These are phyloP conservation scores for Pseudocercospora crystallina DNA, from an alignment of 2,329 filamentous ascomycete species.

Conservation along the genomic window DNA sequence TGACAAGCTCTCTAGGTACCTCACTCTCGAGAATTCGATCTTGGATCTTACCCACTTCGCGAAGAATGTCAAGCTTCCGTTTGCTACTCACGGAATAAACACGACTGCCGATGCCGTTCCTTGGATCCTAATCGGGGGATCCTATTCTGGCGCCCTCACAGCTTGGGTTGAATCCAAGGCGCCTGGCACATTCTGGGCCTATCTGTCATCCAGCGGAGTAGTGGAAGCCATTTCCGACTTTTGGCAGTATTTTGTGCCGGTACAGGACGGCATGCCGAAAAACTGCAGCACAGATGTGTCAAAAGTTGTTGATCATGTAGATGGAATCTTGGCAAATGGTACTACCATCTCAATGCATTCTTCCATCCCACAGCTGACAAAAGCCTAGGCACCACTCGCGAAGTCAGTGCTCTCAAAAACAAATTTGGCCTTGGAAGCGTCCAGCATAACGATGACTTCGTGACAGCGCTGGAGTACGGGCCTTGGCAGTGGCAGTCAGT, in stretches of 20 bases:
- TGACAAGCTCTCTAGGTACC: slow-evolving; percentile 30
- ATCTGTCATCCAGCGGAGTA: slow-evolving; percentile 56
- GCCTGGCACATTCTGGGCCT: slow-evolving; percentile 60
- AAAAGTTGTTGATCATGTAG: slow-evolving; percentile 53
- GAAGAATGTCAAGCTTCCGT: slow-evolving; percentile 52
- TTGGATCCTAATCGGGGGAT: slow-evolving; percentile 58
- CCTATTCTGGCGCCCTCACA: slow-evolving; percentile 56
- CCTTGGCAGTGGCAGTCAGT: slow-evolving; percentile 61
- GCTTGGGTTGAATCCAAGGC: slow-evolving; percentile 55
- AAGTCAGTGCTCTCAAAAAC: slow-evolving; percentile 46
- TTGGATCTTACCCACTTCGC: slow-evolving; percentile 57
- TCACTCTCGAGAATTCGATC: slow-evolving; percentile 55
- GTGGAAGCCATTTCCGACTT: slow-evolving; percentile 57
- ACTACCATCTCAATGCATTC: slow-evolving; percentile 28
- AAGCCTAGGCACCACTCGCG: slow-evolving; percentile 32
- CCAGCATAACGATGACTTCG: slow-evolving; percentile 53
- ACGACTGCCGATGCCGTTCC: slow-evolving; percentile 54
- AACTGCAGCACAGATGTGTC: slow-evolving; percentile 57
- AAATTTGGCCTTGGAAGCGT: slow-evolving; percentile 53
- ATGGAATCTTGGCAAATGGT: slow-evolving; percentile 30
- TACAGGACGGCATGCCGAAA: slow-evolving; percentile 56
- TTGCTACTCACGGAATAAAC: slow-evolving; percentile 50
- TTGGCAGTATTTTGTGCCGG: slow-evolving; percentile 58
- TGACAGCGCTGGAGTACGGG: slow-evolving; percentile 52
- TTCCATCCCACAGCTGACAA: no score